A percentile compares a stretch with the other conserved stretches of the same genome.
These are phyloP conservation scores for Fraxinus angustifolia DNA, from an alignment of 305 asterid species.

Conservation along the genomic window DNA sequence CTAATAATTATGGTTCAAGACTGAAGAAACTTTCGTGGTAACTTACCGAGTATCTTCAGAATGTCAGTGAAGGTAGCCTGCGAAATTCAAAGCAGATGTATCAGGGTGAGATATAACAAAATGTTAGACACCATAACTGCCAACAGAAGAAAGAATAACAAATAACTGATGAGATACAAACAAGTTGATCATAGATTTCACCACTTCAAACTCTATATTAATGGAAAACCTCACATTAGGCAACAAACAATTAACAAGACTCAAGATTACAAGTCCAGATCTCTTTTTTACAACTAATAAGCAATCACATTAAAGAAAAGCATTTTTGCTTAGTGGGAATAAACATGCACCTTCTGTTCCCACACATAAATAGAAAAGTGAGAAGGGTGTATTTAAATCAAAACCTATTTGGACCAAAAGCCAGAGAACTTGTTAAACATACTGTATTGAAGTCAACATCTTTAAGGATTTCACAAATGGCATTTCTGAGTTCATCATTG, in stretches of 20 bases:
- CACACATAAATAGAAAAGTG: neutral
- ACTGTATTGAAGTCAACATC: constrained; percentile 75
- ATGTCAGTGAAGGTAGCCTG: constrained; percentile 97
- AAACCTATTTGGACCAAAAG: neutral
- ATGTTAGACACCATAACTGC: neutral
- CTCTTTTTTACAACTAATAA: neutral
- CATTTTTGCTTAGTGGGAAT: neutral
- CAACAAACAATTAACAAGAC: neutral
- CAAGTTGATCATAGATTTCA: neutral
- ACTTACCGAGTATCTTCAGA: constrained; percentile 79
- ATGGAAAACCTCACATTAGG: neutral
- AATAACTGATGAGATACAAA: neutral
- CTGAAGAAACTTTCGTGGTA: neutral
- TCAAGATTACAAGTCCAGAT: neutral
- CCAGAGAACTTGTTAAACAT: constrained; percentile 18
- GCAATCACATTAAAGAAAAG: neutral
- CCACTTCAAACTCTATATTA: neutral
- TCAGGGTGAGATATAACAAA: neutral
- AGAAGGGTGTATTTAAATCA: neutral
- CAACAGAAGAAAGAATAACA: neutral
- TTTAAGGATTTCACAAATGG: constrained; percentile 62
- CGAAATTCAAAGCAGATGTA: constrained; percentile 24
- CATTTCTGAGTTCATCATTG: constrained; percentile 50
- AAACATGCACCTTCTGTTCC: neutral
- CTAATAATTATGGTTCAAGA: neutral